These are phyloP conservation scores for Vicia sativa DNA, from an alignment of 306 rosid species.

Conservation along the genomic window DNA sequence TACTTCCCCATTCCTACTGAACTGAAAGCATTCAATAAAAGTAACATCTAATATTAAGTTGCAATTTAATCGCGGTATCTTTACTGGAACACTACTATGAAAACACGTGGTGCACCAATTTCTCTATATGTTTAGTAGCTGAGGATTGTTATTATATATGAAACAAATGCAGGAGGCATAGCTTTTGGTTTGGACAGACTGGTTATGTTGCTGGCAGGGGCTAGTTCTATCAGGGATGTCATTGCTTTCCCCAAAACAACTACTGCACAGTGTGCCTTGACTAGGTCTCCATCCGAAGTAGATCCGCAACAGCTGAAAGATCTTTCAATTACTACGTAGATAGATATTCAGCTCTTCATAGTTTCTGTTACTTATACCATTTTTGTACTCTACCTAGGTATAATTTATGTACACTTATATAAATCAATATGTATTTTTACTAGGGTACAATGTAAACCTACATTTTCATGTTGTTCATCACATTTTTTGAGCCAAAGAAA, in stretches of 20 bases:
- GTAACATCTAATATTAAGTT: neutral
- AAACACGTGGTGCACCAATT: neutral
- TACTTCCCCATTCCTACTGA: too few relatives aligned
- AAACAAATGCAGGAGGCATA: slow-evolving; percentile 70
- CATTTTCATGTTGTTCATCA: too few relatives aligned
- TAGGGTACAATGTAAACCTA: slow-evolving; percentile 10
- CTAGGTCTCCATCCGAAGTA: slow-evolving; percentile 79
- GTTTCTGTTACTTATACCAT: slow-evolving; percentile 17
- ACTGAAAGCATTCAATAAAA: neutral
- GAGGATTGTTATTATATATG: neutral
- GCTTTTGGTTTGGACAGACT: slow-evolving; percentile 91
- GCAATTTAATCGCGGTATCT: neutral
- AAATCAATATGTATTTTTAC: slow-evolving; percentile 21
- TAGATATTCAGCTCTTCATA: slow-evolving; percentile 21
- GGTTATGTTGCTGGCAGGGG: slow-evolving; percentile 87
- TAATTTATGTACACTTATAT: slow-evolving; percentile 16
- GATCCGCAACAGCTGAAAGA: slow-evolving; percentile 87
- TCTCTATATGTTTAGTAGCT: neutral
- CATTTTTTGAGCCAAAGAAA: too few relatives aligned
- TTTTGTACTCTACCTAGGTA: slow-evolving; percentile 29
- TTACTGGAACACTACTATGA: neutral
- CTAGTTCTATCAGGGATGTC: slow-evolving; percentile 91
- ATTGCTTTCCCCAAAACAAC: slow-evolving; percentile 95
- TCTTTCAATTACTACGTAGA: slow-evolving; percentile 51
- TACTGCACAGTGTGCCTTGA: slow-evolving; percentile 95